These are phyloP conservation scores for Iris pallida DNA, from an alignment of 116 monocot species.

Conservation along the genomic window DNA sequence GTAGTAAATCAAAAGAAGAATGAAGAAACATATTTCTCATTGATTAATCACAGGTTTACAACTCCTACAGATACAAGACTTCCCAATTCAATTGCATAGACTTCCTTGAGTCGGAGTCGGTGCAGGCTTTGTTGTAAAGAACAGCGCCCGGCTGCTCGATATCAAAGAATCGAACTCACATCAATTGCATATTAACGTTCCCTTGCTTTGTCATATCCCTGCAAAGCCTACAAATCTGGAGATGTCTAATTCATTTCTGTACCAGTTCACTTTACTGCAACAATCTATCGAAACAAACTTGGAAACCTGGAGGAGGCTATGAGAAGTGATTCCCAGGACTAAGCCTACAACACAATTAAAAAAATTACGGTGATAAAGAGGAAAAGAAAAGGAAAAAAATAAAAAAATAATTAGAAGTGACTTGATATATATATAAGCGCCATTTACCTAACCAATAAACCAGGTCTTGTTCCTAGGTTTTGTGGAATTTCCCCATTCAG, in stretches of 20 bases:
- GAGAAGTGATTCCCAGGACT: constrained; percentile 37
- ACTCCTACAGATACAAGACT: no score
- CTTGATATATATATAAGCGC: not conserved
- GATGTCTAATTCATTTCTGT: not conserved
- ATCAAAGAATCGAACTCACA: no score
- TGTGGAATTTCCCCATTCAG: constrained; percentile 53
- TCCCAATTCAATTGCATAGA: no score
- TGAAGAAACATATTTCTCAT: no score
- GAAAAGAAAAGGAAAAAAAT: not conserved
- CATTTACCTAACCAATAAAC: constrained; percentile 48
- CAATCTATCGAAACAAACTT: not conserved
- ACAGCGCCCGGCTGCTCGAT: no score
- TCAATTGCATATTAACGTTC: not conserved
- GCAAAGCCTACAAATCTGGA: not conserved
- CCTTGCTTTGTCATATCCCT: no score
- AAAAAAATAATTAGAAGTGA: not conserved
- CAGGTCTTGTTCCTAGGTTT: constrained; percentile 31
- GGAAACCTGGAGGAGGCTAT: constrained; percentile 2
- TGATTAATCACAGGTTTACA: no score
- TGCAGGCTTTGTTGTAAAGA: no score
- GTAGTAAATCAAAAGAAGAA: no score
- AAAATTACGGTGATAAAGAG: not conserved
- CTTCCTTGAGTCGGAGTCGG: no score
- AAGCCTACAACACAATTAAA: constrained; percentile 16
- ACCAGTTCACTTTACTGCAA: not conserved